Evolutionary conservation across 2,329 filamentous ascomycete genomes (phyloP).

Genomic region (Pleomassaria siparia): DNA sequence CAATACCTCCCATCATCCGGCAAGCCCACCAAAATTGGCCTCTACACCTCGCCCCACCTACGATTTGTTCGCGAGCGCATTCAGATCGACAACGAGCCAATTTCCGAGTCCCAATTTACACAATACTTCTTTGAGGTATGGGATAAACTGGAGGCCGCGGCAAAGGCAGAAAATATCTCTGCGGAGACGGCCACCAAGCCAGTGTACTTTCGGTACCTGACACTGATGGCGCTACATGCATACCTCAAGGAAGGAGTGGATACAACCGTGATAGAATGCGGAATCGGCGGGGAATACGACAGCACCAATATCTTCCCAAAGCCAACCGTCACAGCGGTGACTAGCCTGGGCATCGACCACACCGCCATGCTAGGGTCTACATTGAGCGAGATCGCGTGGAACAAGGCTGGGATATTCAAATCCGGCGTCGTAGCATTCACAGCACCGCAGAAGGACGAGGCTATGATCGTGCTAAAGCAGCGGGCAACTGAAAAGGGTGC

Average conservation of each 20-base stretch:
- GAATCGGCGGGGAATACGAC: slow-evolving; percentile 92
- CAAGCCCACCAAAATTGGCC: slow-evolving; percentile 62
- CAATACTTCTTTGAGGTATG: slow-evolving; percentile 82
- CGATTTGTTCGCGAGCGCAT: slow-evolving; percentile 84
- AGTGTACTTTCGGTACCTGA: slow-evolving; percentile 90
- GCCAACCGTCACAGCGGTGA: slow-evolving; percentile 72
- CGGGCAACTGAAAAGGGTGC: slow-evolving; percentile 54
- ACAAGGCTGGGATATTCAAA: slow-evolving; percentile 89
- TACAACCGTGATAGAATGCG: slow-evolving; percentile 84
- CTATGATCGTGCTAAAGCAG: slow-evolving; percentile 58
- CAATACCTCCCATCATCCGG: slow-evolving; percentile 55
- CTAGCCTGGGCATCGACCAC: slow-evolving; percentile 84
- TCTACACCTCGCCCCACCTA: slow-evolving; percentile 85
- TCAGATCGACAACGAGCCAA: slow-evolving; percentile 71
- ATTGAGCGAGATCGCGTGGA: slow-evolving; percentile 83
- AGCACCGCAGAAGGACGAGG: slow-evolving; percentile 57
- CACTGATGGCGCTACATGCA: slow-evolving; percentile 81
- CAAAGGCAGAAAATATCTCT: slow-evolving; percentile 51
- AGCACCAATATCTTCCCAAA: slow-evolving; percentile 80
- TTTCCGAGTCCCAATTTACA: slow-evolving; percentile 70
- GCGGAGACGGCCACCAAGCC: slow-evolving; percentile 68
- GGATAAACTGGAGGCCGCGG: slow-evolving; percentile 64
- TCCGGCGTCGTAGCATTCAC: slow-evolving; percentile 63
- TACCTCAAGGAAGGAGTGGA: slow-evolving; percentile 76
- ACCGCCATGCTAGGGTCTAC: slow-evolving; percentile 77